phyloP scores from a whole-genome alignment of 208 protist genomes.

The Crithidia mellificae region DNA sequence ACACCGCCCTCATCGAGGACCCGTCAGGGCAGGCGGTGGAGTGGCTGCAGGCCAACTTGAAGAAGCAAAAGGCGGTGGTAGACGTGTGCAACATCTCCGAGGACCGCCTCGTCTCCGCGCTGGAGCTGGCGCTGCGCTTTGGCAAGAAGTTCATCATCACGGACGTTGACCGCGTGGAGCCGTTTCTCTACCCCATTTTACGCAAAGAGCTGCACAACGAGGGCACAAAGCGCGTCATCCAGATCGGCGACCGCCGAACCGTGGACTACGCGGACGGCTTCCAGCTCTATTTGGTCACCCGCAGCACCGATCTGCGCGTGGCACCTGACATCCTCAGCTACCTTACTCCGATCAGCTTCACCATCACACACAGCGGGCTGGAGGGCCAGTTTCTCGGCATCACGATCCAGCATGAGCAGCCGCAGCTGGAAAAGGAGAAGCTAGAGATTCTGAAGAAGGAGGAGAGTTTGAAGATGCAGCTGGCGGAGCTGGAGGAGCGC shows the following conservation, averaged over 20 bases:
- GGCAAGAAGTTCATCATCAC: constrained; percentile 98
- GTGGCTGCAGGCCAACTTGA: constrained; percentile 93
- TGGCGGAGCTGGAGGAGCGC: constrained; percentile 92
- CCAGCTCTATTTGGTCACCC: constrained; percentile 95
- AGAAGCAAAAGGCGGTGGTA: constrained; percentile 65
- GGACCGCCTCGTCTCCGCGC: constrained; percentile 90
- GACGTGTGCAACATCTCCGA: constrained; percentile 93
- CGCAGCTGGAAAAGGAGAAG: constrained; percentile 96
- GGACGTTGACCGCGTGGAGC: constrained; percentile 96
- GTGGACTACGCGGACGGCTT: constrained; percentile 98
- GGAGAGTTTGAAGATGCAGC: constrained; percentile 95
- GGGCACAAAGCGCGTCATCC: constrained; percentile 90
- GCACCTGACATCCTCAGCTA: constrained; percentile 92
- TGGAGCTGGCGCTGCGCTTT: constrained; percentile 98
- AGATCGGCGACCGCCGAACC: constrained; percentile 96
- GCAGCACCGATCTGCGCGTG: constrained; percentile 86
- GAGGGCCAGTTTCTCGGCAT: constrained; percentile 97
- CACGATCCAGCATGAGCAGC: constrained; percentile 97
- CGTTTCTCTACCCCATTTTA: constrained; percentile 96
- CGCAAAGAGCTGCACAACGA: constrained; percentile 92
- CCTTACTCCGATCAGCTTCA: constrained; percentile 96
- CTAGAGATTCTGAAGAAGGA: constrained; percentile 93
- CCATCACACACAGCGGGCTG: constrained; percentile 96
- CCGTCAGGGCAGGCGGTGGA: constrained; percentile 89
- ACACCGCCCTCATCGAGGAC: constrained; percentile 96